These are phyloP conservation scores for Cytospora chrysosperma DNA, from an alignment of 2,329 filamentous ascomycete genomes.

Conservation along the genomic window DNA sequence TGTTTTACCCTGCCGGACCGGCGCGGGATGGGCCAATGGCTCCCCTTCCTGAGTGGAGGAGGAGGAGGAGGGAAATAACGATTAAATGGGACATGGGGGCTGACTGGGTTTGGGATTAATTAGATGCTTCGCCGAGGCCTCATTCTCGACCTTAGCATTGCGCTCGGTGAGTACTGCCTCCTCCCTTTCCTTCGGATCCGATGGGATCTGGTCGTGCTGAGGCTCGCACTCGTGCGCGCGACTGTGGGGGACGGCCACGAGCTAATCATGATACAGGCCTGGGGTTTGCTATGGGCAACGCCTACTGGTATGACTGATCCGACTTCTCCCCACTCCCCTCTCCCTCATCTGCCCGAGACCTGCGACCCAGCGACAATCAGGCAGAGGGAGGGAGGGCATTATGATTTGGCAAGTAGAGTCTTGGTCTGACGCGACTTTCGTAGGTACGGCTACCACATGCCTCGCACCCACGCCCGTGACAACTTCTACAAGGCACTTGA, in stretches of 20 bases:
- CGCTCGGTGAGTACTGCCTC: slow-evolving; percentile 48
- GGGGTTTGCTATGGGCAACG: slow-evolving; percentile 54
- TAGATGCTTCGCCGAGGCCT: slow-evolving; percentile 62
- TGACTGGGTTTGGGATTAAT: slow-evolving; percentile 32
- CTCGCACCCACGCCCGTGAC: slow-evolving; percentile 58
- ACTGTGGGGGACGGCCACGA: slow-evolving; percentile 6
- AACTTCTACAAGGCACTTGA: slow-evolving; percentile 59
- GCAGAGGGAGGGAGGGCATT: not conserved
- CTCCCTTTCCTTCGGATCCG: not conserved
- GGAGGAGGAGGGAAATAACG: not conserved
- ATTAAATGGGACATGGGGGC: slow-evolving; percentile 29
- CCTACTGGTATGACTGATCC: slow-evolving; percentile 52
- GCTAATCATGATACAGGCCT: slow-evolving; percentile 46
- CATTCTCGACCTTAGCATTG: slow-evolving; percentile 55
- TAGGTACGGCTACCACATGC: slow-evolving; percentile 64
- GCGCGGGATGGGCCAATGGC: not conserved
- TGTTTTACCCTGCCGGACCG: slow-evolving; percentile 33
- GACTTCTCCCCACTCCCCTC: not conserved
- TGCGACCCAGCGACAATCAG: not conserved
- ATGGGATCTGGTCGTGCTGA: not conserved
- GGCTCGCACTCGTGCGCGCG: not conserved
- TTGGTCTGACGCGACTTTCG: slow-evolving; percentile 10
- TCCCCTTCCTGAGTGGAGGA: not conserved
- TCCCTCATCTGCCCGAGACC: too few relatives aligned
- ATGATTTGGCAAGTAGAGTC: not conserved